Conservation (phyloP, 345 rosid species). For the Cardamine occulta region DNA sequence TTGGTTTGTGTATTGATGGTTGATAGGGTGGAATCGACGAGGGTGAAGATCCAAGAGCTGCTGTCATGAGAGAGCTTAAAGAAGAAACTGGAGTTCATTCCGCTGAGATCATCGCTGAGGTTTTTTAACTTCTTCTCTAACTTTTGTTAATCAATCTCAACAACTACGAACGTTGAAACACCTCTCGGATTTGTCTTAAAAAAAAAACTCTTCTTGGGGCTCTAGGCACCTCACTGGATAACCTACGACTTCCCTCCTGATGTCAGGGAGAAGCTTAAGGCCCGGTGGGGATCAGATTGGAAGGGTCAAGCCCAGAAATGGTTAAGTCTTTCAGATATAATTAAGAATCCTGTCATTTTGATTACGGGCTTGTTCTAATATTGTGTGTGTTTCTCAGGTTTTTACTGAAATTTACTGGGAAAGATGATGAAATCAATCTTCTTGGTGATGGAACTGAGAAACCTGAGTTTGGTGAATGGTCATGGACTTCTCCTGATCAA, state of each 20-base stretch:
- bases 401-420: conserved; percentile 80
- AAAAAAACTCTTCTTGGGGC: not conserved
- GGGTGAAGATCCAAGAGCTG: conserved; percentile 83
- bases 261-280: conserved; percentile 80
- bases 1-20: conserved; percentile 3
- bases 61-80: conserved; percentile 83
- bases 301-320: conserved; percentile 99
- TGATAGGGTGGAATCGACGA: conserved; percentile 89
- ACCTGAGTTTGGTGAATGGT: conserved; percentile 91
- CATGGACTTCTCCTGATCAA: conserved; percentile 79
- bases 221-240: conserved; percentile 83
- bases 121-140: conserved; percentile 32
- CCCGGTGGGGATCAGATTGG: conserved; percentile 91
- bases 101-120: conserved; percentile 84
- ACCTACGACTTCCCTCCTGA: conserved; percentile 91
- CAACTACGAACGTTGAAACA: not conserved
- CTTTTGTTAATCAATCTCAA: not conserved
- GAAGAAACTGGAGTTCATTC: conserved; percentile 92
- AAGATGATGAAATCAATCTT: conserved; percentile 87
- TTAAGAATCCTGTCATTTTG: conserved; percentile 5
- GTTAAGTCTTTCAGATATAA: conserved; percentile 44
- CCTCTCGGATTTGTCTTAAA: too few relatives aligned
- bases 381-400: conserved; percentile 54
- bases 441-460: conserved; percentile 86
- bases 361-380: not conserved